These are phyloP conservation scores for Penicillium coffeae DNA, from an alignment of 495 filamentous ascomycete genomes.

Conservation along the genomic window DNA sequence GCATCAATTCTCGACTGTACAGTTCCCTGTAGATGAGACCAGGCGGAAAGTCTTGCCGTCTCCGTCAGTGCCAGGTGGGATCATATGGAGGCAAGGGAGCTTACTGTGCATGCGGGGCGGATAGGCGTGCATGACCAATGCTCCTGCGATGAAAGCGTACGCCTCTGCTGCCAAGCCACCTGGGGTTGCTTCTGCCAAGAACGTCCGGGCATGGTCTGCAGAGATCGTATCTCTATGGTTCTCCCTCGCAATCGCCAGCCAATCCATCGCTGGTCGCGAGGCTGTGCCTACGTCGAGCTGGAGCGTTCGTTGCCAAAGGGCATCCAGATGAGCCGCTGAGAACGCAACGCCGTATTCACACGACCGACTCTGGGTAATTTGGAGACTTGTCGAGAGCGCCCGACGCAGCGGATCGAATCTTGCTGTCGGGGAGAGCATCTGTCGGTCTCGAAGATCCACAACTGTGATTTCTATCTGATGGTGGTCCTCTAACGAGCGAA, in stretches of 20 bases:
- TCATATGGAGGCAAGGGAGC: not conserved
- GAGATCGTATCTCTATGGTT: not conserved
- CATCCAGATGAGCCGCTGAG: slow-evolving; percentile 6
- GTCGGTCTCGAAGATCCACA: slow-evolving; percentile 5
- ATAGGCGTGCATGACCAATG: slow-evolving; percentile 8
- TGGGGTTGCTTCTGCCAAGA: not conserved
- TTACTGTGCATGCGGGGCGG: slow-evolving; percentile 12
- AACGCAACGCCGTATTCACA: not conserved
- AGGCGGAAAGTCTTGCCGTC: not conserved
- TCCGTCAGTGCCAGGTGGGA: not conserved
- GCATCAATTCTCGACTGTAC: not conserved
- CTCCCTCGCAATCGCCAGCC: slow-evolving; percentile 6
- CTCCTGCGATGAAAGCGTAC: slow-evolving; percentile 3
- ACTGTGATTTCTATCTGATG: not conserved
- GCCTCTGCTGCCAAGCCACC: not conserved
- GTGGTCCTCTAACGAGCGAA: not conserved
- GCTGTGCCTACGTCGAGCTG: not conserved
- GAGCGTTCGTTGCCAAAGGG: slow-evolving; percentile 5
- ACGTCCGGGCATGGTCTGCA: not conserved
- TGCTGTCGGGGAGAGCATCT: slow-evolving; percentile 4
- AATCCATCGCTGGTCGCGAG: not conserved
- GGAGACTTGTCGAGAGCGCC: slow-evolving; percentile 2
- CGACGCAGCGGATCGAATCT: slow-evolving; percentile 7
- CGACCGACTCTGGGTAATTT: not conserved
- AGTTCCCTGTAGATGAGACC: not conserved